Conservation (phyloP, 2,329 filamentous ascomycete genomes). For the Stenocarpella maydis region DNA sequence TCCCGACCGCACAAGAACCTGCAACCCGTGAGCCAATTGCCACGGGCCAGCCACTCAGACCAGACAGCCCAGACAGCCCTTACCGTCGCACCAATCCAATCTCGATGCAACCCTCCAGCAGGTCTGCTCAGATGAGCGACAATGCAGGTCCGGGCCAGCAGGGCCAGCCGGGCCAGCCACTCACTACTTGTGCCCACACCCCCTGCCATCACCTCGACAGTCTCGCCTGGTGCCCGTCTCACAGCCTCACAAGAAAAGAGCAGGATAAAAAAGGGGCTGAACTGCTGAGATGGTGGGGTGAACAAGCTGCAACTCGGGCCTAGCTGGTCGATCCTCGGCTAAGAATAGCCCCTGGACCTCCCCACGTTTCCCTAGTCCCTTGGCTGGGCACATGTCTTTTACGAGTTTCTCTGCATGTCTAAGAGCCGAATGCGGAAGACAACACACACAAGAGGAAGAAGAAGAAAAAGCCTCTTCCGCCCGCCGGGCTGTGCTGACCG, state of each 20-base stretch:
- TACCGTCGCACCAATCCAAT: slow-evolving; percentile 9
- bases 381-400: slow-evolving; percentile 25
- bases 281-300: slow-evolving; percentile 24
- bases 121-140: slow-evolving; percentile 15
- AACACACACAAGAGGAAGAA: not conserved
- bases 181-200: slow-evolving; percentile 3
- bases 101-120: slow-evolving; percentile 21
- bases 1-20: slow-evolving; percentile 2
- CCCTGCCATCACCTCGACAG: slow-evolving; percentile 23
- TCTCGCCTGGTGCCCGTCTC: slow-evolving; percentile 4
- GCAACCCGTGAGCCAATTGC: slow-evolving; percentile 11
- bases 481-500: slow-evolving; percentile 17
- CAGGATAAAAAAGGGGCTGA: slow-evolving; percentile 20
- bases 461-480: slow-evolving; percentile 5
- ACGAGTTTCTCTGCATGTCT: slow-evolving; percentile 24
- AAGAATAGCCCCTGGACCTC: slow-evolving; percentile 30
- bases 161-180: no score
- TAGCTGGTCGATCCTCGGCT: slow-evolving; percentile 27
- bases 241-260: slow-evolving; percentile 16
- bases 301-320: slow-evolving; percentile 28
- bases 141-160: slow-evolving; percentile 24
- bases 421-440: not conserved
- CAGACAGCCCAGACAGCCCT: not conserved
- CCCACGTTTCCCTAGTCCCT: slow-evolving; percentile 29
- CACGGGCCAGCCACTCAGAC: no score